Percentiles rank a stretch among this genome's conserved stretches.
These are phyloP conservation scores for Phytophthora pluvialis DNA, from an alignment of 352 stramenopile species.

Conservation along the genomic window DNA sequence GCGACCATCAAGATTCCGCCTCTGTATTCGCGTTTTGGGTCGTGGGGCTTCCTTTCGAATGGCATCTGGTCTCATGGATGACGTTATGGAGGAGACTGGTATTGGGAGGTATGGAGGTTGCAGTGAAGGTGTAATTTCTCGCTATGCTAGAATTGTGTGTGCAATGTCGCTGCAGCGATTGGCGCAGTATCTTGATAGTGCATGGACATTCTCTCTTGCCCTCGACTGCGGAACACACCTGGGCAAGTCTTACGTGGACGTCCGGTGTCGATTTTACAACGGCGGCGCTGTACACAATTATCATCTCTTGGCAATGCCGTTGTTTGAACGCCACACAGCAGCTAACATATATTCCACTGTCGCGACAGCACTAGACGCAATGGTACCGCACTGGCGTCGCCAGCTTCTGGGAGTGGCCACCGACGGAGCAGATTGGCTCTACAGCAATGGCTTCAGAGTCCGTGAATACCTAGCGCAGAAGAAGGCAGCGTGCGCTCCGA, in stretches of 20 bases:
- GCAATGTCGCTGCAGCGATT: constrained; percentile 1
- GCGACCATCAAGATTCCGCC: constrained; percentile 15
- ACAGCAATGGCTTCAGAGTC: constrained; percentile 2
- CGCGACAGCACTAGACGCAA: neutral
- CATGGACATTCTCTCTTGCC: constrained; percentile 8
- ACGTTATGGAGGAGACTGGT: neutral
- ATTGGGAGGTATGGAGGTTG: neutral
- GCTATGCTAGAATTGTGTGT: constrained; percentile 16
- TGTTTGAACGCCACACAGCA: constrained; percentile 15
- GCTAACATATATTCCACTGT: constrained; percentile 1
- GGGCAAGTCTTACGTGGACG: constrained; percentile 15
- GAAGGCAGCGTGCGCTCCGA: neutral
- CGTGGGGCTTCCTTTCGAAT: constrained; percentile 21
- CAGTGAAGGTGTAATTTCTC: constrained; percentile 7
- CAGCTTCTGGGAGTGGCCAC: neutral
- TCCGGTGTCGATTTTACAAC: constrained; percentile 17
- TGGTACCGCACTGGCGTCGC: neutral
- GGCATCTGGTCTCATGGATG: constrained; percentile 14
- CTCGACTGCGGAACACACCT: constrained; percentile 14
- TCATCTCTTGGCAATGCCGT: constrained; percentile 15
- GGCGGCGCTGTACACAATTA: constrained; percentile 4
- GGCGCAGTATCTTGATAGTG: neutral
- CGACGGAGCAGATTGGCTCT: constrained; percentile 13
- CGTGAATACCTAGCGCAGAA: neutral
- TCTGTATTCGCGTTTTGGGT: constrained; percentile 24